These are phyloP conservation scores for Penicillium nucicola DNA, from an alignment of 495 filamentous ascomycete genomes.

Conservation along the genomic window DNA sequence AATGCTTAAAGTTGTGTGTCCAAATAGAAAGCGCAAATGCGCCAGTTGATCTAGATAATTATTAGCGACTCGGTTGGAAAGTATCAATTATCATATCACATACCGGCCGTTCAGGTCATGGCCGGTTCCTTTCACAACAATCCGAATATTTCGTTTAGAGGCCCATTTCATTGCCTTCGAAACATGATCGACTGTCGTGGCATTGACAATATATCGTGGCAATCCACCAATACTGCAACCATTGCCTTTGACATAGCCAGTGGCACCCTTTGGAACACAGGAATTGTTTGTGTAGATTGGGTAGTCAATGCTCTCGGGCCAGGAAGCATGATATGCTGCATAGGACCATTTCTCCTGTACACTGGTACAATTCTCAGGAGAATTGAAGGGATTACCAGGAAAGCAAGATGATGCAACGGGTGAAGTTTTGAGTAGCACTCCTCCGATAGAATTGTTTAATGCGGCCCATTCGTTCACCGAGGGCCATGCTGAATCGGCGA, in stretches of 20 bases:
- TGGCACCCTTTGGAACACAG: conserved; percentile 15
- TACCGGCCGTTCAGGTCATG: conserved; percentile 53
- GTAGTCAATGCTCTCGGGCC: conserved; percentile 21
- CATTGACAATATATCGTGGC: conserved; percentile 33
- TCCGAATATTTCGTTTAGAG: conserved; percentile 47
- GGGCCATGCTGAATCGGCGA: conserved; percentile 21
- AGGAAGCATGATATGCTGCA: conserved; percentile 13
- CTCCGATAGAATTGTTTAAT: conserved; percentile 22
- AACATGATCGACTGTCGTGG: conserved; percentile 23
- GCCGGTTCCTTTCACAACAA: conserved; percentile 50
- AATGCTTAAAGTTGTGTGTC: conserved; percentile 45
- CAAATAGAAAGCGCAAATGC: conserved; percentile 45
- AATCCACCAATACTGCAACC: conserved; percentile 25
- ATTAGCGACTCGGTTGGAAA: conserved; percentile 19
- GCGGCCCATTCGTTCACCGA: conserved; percentile 21
- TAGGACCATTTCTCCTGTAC: conserved; percentile 22
- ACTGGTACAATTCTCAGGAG: conserved; percentile 12
- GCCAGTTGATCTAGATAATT: conserved; percentile 43
- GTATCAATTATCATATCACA: background rate
- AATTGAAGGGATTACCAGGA: conserved; percentile 16
- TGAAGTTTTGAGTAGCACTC: conserved; percentile 13
- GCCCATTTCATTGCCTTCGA: conserved; percentile 44
- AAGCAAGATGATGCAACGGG: conserved; percentile 28
- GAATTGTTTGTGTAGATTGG: conserved; percentile 24
- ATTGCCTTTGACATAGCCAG: conserved; percentile 8